Evolutionary conservation across 2,329 filamentous ascomycete species (phyloP), one percentile per base, ranked within the genome.

Genomic region (Neofusicoccum kwambonambiense): DNA sequence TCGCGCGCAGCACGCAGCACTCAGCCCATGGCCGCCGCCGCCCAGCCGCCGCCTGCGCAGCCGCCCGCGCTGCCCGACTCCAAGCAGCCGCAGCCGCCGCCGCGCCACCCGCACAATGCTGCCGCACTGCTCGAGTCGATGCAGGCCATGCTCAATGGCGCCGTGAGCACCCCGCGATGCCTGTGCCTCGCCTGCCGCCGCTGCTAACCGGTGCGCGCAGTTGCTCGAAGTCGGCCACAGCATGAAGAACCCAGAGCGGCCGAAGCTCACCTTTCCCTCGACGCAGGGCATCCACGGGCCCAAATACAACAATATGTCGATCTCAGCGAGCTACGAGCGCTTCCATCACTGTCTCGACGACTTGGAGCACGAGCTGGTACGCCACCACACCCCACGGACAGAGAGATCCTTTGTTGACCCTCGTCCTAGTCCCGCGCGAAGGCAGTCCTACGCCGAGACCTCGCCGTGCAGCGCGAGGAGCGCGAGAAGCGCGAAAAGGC

Each of bases 261-360:
- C 35, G 22, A 45, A 65, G 42, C 64, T 60, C 51, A 66, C 27
- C 34, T 45, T 67, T 79, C 81, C 77, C 82, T 58, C 74, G 80
- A 60, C 79, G 34, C 77, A 78, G 66, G 75, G 81, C 57, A 77
- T 84, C 67, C 76, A 75, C 44, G 79, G 82, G 41, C 74, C 77
- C 37, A 75, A 74, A 72, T 72, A 69, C 67, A 74, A 71, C 58
- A 72, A 78, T 67, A 74, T 79, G 58, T 75, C 72, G 45, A 70
- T 84, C 13, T 78, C 81, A 2, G 71, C 70, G 15, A 79, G 80
- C 34, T 73, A 76, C 15, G 73, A 75, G 39, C 73, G 77, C 67
- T 84, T 82, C 66, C 80, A 85, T 68, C 76, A 81, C 52, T 78
- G 80, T n/a, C 78, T 84, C n/a, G 82, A 85, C 71, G 75, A 80